Evolutionary conservation across 202 grass and related monocot genomes (phyloP), one percentile per base, ranked within the genome.

Genomic region (Hordeum pubiflorum): DNA sequence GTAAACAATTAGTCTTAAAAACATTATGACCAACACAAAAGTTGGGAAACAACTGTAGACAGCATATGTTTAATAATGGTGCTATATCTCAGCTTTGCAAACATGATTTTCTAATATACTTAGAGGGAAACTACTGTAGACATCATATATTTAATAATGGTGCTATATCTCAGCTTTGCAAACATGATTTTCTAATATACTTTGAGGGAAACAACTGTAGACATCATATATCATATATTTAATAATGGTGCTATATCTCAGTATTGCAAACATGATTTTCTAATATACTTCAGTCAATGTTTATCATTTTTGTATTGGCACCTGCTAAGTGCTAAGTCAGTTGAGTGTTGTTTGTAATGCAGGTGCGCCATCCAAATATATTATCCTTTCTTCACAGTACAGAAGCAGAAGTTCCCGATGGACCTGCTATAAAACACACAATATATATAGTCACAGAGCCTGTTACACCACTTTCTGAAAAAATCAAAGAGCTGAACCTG

Each of bases 341-440:
- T 78, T 59, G 3, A 33, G 23, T 77, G 52, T 61, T 89, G 20
- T 40, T 87, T 18, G 82, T 80, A 61, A 69, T 93, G 79, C 89
- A 99, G 96, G 96, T 99, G 15, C 94, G 96, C 48, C 96, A 99
- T 96, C 96, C 96, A 87, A 99, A 99, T 87, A 93, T 99, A 48
- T 93, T 99, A 71, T 99, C 96, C 36, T 99, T 99, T 86, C 87
- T 99, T 76, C 96, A 96, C 77, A 99, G 96, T 86, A 91, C 89
- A 29, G 96, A 96, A 87, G 87, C 92, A 63, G 96, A 99, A 88
- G 76, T 87, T 85, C 79, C 88, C 21, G 96, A 99, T 66, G 96
- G 92, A 74, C 84, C 90, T 84, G 63, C 89, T 77, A 32, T 82
- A 76, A 99, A 93, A 55, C 85, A 93, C 79, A 99, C 87, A 22